These are phyloP conservation scores for Rhodocollybia butyracea DNA, from an alignment of 768 basidiomycete species.

Conservation along the genomic window DNA sequence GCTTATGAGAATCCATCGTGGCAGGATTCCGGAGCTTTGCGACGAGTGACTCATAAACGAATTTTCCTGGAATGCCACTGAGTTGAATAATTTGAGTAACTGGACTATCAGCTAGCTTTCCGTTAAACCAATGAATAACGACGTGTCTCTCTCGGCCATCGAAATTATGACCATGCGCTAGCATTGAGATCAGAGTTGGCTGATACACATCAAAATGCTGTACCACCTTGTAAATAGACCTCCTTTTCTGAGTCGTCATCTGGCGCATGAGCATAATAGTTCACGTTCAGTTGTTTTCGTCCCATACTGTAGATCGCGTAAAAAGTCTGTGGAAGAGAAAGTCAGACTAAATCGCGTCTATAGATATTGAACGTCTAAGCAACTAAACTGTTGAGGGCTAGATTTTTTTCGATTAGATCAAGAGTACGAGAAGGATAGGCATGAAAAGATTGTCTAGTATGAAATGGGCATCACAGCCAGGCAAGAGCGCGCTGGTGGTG, in stretches of 20 bases:
- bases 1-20: slow-evolving; percentile 2
- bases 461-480: too few species aligned
- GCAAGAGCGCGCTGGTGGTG: too few species aligned
- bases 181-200: neutral
- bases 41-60: neutral
- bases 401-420: too few species aligned
- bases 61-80: neutral
- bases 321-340: too few species aligned
- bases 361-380: too few species aligned
- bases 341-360: too few species aligned
- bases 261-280: neutral
- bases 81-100: slow-evolving; percentile 6
- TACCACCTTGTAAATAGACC: slow-evolving; percentile 4
- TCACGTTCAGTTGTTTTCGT: neutral
- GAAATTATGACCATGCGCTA: slow-evolving; percentile 1
- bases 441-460: too few species aligned
- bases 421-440: too few species aligned
- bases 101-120: neutral
- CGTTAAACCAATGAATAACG: neutral
- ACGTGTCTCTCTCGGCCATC: neutral
- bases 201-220: neutral
- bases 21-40: slow-evolving; percentile 1
- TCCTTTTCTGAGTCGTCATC: slow-evolving; percentile 5
- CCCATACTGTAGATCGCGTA: neutral
- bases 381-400: too few species aligned